Percentiles rank a stretch among this genome's conserved stretches.
Evolutionary conservation across 2,329 filamentous ascomycete genomes (phyloP).

Genomic region (Magnaporthiopsis rhizophila): DNA sequence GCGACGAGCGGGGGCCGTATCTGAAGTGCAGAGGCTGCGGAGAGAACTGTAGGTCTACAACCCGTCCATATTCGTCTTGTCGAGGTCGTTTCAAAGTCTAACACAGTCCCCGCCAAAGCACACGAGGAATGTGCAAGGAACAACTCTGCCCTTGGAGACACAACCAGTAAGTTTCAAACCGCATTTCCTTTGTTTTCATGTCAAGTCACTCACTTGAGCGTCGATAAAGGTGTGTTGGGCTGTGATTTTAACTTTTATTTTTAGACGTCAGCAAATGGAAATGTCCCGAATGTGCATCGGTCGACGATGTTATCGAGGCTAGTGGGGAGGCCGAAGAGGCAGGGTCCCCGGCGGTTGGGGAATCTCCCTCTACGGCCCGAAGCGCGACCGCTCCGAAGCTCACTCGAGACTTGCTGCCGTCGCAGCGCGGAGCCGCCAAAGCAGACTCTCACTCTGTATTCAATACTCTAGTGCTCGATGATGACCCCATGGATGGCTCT

Average conservation of each 20-base stretch:
- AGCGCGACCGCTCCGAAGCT: conserved; percentile 57
- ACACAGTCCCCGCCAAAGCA: conserved; percentile 48
- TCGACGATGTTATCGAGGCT: conserved; percentile 20
- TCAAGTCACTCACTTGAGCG: not conserved
- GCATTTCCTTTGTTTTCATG: not conserved
- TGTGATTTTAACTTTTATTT: conserved; percentile 17
- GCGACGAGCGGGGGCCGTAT: conserved; percentile 73
- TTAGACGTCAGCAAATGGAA: conserved; percentile 38
- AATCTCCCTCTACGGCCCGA: conserved; percentile 30
- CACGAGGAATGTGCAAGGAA: conserved; percentile 84
- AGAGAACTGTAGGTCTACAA: conserved; percentile 63
- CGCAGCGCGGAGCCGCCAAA: conserved; percentile 54
- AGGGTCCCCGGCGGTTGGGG: conserved; percentile 9
- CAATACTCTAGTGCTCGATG: conserved; percentile 62
- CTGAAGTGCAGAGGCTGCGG: conserved; percentile 70
- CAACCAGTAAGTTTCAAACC: conserved; percentile 48
- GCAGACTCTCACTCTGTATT: conserved; percentile 72
- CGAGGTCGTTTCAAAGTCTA: conserved; percentile 18
- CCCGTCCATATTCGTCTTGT: not conserved
- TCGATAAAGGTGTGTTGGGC: not conserved
- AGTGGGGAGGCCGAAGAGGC: conserved; percentile 20
- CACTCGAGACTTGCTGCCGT: conserved; percentile 63
- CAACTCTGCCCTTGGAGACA: conserved; percentile 51
- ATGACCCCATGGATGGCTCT: conserved; percentile 67
- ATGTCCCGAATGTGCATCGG: conserved; percentile 40